Conservation (phyloP, 2,329 filamentous ascomycete species). For the Ophiostoma australiae region DNA sequence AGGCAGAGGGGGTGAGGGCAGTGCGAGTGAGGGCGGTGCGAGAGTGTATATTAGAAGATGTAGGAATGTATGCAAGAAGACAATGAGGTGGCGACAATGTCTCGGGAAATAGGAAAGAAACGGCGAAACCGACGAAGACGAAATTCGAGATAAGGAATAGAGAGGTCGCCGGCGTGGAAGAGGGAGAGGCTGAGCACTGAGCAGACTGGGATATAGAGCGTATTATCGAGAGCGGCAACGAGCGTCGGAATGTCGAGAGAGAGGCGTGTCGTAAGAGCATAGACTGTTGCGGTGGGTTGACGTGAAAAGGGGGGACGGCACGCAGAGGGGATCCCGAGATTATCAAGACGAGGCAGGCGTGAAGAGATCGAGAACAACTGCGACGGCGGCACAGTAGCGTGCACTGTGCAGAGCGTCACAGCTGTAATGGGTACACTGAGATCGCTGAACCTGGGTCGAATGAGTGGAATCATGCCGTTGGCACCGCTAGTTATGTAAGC, state of each 20-base stretch:
- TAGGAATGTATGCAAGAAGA: neutral
- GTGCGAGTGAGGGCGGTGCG: no score
- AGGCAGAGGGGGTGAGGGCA: neutral
- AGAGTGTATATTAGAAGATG: neutral
- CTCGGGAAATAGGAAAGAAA: neutral
- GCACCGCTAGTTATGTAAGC: conserved; percentile 6
- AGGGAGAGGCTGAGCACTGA: neutral
- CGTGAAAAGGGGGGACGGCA: conserved; percentile 7
- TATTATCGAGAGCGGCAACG: neutral
- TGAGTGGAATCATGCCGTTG: neutral
- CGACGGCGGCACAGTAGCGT: neutral
- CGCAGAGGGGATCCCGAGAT: neutral
- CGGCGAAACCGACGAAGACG: neutral
- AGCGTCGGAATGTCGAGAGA: neutral
- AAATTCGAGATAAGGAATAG: neutral
- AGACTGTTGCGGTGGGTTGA: neutral
- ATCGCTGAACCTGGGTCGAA: neutral
- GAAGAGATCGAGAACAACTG: conserved; percentile 1
- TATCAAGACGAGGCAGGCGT: neutral
- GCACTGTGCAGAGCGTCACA: neutral
- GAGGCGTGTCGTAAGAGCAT: neutral
- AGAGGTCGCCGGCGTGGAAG: neutral
- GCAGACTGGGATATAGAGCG: neutral
- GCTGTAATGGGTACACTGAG: neutral
- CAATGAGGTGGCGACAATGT: neutral